phyloP scores from a whole-genome alignment of 176 grass and related monocot genomes.

The Otatea glauca region DNA sequence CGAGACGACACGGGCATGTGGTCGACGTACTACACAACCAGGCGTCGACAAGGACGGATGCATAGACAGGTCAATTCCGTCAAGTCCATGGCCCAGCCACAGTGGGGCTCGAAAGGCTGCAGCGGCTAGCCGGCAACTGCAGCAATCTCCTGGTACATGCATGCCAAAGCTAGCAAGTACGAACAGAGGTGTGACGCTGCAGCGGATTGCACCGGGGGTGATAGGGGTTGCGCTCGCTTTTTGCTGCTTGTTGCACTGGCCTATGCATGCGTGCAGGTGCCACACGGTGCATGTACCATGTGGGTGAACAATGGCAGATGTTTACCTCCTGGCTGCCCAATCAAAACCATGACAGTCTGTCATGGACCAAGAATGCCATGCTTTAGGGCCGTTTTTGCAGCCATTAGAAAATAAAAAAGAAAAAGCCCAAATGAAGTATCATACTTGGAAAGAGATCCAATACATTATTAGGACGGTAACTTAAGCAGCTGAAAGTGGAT shows the following conservation, averaged over 20 bases:
- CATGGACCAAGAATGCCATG: neutral
- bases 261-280: too few relatives aligned
- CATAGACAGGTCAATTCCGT: neutral
- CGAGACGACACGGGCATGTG: neutral
- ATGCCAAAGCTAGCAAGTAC: neutral
- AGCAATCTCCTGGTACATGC: neutral
- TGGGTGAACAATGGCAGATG: neutral
- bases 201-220: slow-evolving; percentile 21
- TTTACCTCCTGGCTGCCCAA: neutral
- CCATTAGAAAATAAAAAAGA: too few relatives aligned
- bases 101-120: neutral
- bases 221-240: neutral
- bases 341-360: neutral
- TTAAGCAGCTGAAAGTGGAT: too few relatives aligned
- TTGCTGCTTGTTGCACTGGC: neutral
- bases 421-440: too few relatives aligned
- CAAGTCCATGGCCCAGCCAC: neutral
- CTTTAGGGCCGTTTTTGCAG: neutral
- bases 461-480: too few relatives aligned
- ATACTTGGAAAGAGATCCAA: too few relatives aligned
- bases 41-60: neutral
- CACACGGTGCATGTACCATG: too few relatives aligned
- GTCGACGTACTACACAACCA: neutral
- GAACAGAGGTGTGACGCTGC: neutral
- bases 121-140: neutral